Evolutionary conservation across 192 early-diverging fungal species (phyloP).

Genomic region (Entophlyctis luteolus): DNA sequence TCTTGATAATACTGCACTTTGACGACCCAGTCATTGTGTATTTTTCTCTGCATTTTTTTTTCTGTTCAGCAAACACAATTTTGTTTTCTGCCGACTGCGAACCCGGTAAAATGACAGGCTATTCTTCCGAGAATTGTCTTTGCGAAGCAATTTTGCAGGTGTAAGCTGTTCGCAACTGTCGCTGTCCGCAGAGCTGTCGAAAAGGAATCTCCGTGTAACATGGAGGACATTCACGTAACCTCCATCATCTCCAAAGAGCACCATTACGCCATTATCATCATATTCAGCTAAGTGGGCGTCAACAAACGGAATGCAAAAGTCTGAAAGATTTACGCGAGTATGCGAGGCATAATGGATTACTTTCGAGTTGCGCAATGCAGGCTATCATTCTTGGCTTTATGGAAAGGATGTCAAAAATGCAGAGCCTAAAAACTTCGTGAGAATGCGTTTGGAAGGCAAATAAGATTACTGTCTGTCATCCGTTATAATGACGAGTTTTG

Average conservation of each 20-base stretch:
- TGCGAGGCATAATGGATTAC: constrained; percentile 57
- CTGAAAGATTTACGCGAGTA: constrained; percentile 37
- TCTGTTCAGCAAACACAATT: not conserved
- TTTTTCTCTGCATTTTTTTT: constrained; percentile 49
- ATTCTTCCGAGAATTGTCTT: constrained; percentile 44
- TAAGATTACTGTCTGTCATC: constrained; percentile 54
- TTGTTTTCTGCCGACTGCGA: not conserved
- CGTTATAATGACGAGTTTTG: constrained; percentile 50
- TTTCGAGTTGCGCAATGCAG: constrained; percentile 51
- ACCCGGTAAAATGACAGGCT: constrained; percentile 46
- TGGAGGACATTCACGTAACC: constrained; percentile 57
- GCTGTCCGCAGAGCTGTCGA: constrained; percentile 41
- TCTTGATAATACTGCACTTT: constrained; percentile 57
- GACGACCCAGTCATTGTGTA: constrained; percentile 63
- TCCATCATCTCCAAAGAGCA: constrained; percentile 61
- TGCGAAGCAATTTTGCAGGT: constrained; percentile 40
- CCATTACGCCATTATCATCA: constrained; percentile 52
- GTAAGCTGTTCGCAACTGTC: constrained; percentile 42
- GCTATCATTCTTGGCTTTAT: constrained; percentile 56
- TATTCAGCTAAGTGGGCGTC: constrained; percentile 33
- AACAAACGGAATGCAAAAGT: not conserved
- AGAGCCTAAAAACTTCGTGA: constrained; percentile 37
- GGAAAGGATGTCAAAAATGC: constrained; percentile 58
- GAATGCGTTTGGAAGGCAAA: not conserved
- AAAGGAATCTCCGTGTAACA: constrained; percentile 47